A percentile compares a stretch with the other conserved stretches of the same genome.
Evolutionary conservation across 1,139 yeast genomes (phyloP).

Genomic region (Nakaseomyces glabratus): DNA sequence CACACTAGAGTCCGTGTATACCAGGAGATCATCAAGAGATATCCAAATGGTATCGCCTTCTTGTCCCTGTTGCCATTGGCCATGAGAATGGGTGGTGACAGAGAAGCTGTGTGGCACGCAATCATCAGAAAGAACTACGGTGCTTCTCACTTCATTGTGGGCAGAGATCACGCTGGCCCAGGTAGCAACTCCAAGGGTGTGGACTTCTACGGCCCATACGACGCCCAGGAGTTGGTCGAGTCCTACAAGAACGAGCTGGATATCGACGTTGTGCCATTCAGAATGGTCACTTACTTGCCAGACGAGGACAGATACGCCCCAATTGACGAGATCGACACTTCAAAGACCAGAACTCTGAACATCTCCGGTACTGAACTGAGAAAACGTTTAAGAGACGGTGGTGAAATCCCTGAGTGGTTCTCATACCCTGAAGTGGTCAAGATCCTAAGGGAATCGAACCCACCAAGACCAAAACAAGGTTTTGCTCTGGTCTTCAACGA

Average conservation of each 20-base stretch:
- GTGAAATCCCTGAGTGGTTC: constrained; percentile 91
- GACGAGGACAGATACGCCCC: constrained; percentile 95
- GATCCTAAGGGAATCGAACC: constrained; percentile 85
- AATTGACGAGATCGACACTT: constrained; percentile 77
- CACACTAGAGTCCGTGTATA: constrained; percentile 95
- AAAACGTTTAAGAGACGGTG: constrained; percentile 76
- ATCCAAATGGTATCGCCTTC: constrained; percentile 89
- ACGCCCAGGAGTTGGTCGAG: constrained; percentile 85
- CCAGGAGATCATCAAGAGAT: constrained; percentile 82
- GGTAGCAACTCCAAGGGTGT: constrained; percentile 89
- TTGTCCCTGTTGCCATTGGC: constrained; percentile 85
- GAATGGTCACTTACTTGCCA: constrained; percentile 94
- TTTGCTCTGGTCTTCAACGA: constrained; percentile 53
- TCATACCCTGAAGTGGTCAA: constrained; percentile 93
- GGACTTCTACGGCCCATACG: constrained; percentile 95
- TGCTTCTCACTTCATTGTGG: constrained; percentile 94
- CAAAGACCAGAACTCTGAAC: constrained; percentile 68
- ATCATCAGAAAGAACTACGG: constrained; percentile 94
- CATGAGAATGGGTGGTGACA: constrained; percentile 99
- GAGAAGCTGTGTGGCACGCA: constrained; percentile 98
- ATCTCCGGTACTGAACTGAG: constrained; percentile 94
- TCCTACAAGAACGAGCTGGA: constrained; percentile 66
- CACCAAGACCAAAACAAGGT: constrained; percentile 86
- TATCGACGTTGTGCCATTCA: constrained; percentile 88
- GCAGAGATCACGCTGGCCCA: constrained; percentile 98